Conservation (phyloP, 257 asterid genomes). For the Coffea canephora region DNA sequence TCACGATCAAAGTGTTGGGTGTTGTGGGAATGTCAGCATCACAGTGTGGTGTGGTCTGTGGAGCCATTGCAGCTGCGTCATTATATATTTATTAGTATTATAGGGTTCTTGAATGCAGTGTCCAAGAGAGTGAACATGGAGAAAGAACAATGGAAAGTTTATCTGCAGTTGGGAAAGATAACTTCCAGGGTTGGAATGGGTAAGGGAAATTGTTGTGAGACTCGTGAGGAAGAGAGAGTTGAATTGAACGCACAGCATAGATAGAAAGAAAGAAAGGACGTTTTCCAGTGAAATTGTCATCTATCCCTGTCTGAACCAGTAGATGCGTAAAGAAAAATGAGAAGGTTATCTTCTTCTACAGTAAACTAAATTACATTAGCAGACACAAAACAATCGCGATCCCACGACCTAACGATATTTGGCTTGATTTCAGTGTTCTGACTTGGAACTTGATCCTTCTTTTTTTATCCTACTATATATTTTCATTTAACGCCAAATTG, state of each 20-base stretch:
- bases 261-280: not conserved
- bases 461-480: not conserved
- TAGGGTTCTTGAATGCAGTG: not conserved
- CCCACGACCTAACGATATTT: not conserved
- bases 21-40: constrained; percentile 7
- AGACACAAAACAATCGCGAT: not conserved
- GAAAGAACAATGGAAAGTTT: not conserved
- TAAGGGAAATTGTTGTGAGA: not conserved
- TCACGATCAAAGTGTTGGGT: not conserved
- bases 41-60: not conserved
- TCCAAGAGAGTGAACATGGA: not conserved
- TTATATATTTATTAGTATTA: not conserved
- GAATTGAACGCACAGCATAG: too few relatives aligned
- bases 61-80: too few relatives aligned
- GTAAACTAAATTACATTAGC: not conserved
- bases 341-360: not conserved
- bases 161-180: not conserved
- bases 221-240: too few relatives aligned
- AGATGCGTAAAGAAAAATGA: not conserved
- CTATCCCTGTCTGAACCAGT: not conserved
- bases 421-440: not conserved
- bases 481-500: not conserved
- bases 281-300: not conserved
- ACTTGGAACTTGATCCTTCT: not conserved
- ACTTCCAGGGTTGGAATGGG: not conserved